These are phyloP conservation scores for Echinochloa phyllopogon DNA, from an alignment of 176 grass and related monocot genomes.

Conservation along the genomic window DNA sequence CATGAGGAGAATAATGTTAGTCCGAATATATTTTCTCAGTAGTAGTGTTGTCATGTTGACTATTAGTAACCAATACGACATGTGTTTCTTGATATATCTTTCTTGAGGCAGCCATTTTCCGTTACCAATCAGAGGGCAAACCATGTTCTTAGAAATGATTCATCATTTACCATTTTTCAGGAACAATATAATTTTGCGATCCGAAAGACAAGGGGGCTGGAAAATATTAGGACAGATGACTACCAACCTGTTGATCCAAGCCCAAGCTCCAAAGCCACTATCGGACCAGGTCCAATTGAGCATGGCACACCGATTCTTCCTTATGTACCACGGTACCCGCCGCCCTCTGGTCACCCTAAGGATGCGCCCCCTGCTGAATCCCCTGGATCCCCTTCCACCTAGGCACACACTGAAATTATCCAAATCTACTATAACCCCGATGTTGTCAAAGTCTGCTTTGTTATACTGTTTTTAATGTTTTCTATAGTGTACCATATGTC, in stretches of 20 bases:
- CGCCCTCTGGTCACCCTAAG: conserved; percentile 39
- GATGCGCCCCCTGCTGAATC: conserved; percentile 12
- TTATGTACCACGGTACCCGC: conserved; percentile 55
- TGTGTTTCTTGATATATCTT: not conserved
- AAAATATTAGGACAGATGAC: conserved; percentile 52
- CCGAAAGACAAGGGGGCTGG: conserved; percentile 29
- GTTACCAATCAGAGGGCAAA: not conserved
- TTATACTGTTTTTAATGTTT: not conserved
- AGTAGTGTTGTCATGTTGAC: not conserved
- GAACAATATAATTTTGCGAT: conserved; percentile 25
- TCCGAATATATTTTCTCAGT: not conserved
- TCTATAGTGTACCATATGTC: not conserved
- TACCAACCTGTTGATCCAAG: conserved; percentile 64
- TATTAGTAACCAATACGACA: not conserved
- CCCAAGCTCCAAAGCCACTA: conserved; percentile 63
- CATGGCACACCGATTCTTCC: conserved; percentile 76
- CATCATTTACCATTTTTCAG: conserved; percentile 49
- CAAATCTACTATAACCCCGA: not conserved
- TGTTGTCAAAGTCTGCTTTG: conserved; percentile 6
- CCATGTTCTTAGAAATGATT: conserved; percentile 2
- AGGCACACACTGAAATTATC: conserved; percentile 6
- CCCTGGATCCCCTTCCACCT: conserved; percentile 24
- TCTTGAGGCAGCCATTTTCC: not conserved
- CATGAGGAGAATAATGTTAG: not conserved
- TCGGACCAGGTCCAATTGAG: conserved; percentile 67